Evolutionary conservation across 148 eudicot genomes (phyloP).

Genomic region (Vaccinium vitisidaea): DNA sequence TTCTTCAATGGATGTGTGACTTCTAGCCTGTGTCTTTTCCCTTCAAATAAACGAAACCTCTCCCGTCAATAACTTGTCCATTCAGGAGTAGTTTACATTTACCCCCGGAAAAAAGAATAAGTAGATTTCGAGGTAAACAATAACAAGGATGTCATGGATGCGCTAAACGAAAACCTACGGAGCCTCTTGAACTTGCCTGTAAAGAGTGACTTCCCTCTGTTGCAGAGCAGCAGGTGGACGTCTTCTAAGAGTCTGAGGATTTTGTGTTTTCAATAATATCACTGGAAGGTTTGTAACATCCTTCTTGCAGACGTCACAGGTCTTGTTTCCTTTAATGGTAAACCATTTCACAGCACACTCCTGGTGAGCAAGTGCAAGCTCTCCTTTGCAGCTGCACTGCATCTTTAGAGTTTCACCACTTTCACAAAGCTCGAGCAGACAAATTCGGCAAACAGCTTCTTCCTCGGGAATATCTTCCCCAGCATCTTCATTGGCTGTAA

Average conservation of each 20-base stretch:
- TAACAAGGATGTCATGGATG: neutral
- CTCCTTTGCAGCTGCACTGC: constrained; percentile 95
- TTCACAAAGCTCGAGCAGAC: constrained; percentile 74
- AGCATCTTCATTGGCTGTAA: constrained; percentile 35
- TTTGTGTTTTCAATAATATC: constrained; percentile 58
- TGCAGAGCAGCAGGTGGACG: constrained; percentile 26
- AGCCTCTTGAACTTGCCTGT: constrained; percentile 33
- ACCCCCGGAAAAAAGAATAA: neutral
- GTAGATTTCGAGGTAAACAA: neutral
- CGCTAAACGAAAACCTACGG: neutral
- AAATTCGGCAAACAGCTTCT: constrained; percentile 88
- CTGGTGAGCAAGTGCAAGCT: constrained; percentile 82
- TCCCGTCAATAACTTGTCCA: neutral
- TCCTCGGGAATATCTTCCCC: constrained; percentile 87
- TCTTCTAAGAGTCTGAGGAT: constrained; percentile 35
- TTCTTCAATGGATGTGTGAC: neutral
- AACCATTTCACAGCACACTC: constrained; percentile 91
- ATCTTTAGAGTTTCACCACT: constrained; percentile 75
- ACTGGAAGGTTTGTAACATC: constrained; percentile 79
- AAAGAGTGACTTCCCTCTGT: constrained; percentile 36
- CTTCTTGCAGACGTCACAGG: constrained; percentile 73
- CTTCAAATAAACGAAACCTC: neutral
- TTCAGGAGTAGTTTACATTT: neutral
- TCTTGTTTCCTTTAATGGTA: constrained; percentile 76
- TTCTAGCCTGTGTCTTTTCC: neutral